Base-by-base conservation (phyloP, 768 basidiomycete genomes). In the Pleurotus citrinopileatus region DNA sequence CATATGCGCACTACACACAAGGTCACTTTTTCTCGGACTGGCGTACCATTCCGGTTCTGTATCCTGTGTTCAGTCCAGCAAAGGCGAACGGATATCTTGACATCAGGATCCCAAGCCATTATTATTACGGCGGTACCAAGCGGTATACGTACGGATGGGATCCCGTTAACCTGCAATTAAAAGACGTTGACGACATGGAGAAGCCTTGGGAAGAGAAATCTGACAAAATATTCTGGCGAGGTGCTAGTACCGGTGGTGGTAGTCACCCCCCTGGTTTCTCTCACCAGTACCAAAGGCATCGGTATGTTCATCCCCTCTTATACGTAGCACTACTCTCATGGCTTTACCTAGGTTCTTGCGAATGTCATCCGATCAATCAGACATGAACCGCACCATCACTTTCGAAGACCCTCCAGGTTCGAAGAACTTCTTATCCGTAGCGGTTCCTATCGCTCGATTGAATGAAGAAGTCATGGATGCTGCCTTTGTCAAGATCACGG, bases 11-110 rank as follows among this genome's bases (percentile, higher is more conserved):
- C 60, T 86, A 89, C 63, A 79, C 80, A 25, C 97, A 98, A 65
- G 94, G 95, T 9, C 94, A 94, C 69, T 98, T 97, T 70, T 98
- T 97, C 80, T 92, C 91, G 15, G 96, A 99, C 69, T 97, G 93
- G 91, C 77, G 95, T 19, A 89, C 88, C 0, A 86, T 98, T 55
- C 82, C 89, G 9, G 82, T 82, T 1, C 76, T 96, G n/a, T 95
- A 91, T 68, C 97, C 97, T 5, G 82, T 99, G 25, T 90, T 99
- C 70, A 94, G 93, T 2, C 94, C 96, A 2, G 91, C 94, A 0
- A 93, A 89, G 63, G 86, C 88, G 0, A 74, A 75, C 36, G 94
- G 97, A 0, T 98, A 88, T 65, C 72, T 84, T 58, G 97, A 98
- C 64, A 91, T 99, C 60, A 78, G 90, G 54, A 94, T 98, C 57